These are phyloP conservation scores for Colletotrichum sidae DNA, from an alignment of 2,329 filamentous ascomycete species.

Conservation along the genomic window DNA sequence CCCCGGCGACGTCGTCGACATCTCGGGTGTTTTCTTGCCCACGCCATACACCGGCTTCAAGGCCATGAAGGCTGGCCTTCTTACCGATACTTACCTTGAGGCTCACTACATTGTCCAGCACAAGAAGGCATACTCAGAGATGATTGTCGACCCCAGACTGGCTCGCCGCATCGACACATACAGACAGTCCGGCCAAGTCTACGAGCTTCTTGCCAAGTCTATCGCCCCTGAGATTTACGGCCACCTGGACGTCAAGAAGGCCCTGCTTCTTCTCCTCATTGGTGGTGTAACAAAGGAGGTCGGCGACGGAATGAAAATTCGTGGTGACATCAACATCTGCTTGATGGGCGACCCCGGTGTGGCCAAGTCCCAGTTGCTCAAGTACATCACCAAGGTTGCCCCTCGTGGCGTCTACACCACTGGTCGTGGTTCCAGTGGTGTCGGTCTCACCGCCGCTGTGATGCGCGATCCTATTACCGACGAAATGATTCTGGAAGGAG, in stretches of 20 bases:
- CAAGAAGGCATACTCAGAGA: conserved; percentile 97
- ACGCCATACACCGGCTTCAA: conserved; percentile 99
- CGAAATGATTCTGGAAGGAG: conserved; percentile 86
- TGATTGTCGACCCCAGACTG: conserved; percentile 83
- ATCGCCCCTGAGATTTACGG: conserved; percentile 98
- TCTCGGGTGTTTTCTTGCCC: conserved; percentile 94
- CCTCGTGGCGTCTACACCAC: conserved; percentile 91
- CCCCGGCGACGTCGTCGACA: conserved; percentile 93
- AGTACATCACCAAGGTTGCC: conserved; percentile 98
- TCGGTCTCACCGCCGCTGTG: conserved; percentile 84
- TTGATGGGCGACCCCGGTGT: conserved; percentile 99
- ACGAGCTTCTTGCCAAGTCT: conserved; percentile 94
- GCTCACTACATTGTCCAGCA: conserved; percentile 94
- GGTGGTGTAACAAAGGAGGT: conserved; percentile 97
- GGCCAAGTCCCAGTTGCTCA: conserved; percentile 97
- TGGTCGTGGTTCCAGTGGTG: conserved; percentile 82
- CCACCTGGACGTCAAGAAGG: conserved; percentile 97
- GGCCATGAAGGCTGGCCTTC: conserved; percentile 93
- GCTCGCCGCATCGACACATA: conserved; percentile 88
- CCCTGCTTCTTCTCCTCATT: conserved; percentile 92
- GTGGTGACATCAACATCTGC: conserved; percentile 98
- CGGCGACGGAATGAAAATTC: conserved; percentile 98
- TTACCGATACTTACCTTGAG: conserved; percentile 97
- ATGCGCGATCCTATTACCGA: conserved; percentile 88
- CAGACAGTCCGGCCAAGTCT: conserved; percentile 87